A percentile compares a stretch with the other conserved stretches of the same genome.
Conservation (phyloP, 2,329 filamentous ascomycete species). For the Lasiodiplodia gonubiensis region DNA sequence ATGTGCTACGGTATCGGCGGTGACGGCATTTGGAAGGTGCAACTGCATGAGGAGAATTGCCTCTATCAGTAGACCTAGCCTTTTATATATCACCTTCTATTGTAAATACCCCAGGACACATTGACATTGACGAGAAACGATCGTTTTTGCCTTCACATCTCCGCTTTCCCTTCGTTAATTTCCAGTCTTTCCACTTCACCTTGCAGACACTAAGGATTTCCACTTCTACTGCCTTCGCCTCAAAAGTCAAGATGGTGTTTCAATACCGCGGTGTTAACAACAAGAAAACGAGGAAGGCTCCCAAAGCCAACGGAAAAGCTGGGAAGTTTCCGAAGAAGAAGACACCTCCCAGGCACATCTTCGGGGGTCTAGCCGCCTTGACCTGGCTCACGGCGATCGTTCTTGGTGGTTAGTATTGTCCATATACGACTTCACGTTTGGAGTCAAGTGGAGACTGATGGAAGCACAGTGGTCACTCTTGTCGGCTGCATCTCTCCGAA, state of each 20-base stretch:
- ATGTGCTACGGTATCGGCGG: neutral
- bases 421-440: neutral
- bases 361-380: neutral
- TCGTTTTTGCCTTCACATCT: neutral
- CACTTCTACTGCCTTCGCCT: neutral
- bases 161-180: neutral
- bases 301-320: neutral
- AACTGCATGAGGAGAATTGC: neutral
- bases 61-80: neutral
- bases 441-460: neutral
- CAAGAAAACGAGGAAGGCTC: neutral
- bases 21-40: neutral
- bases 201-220: neutral
- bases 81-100: neutral
- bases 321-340: neutral
- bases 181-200: neutral
- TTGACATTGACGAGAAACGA: neutral
- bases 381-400: neutral
- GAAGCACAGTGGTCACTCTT: neutral
- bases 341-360: neutral
- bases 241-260: neutral
- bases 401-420: neutral
- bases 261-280: neutral
- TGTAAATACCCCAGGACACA: neutral
- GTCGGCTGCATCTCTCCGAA: neutral